Base-by-base conservation (phyloP, 345 rosid genomes). In the Eucalyptus tenuipes region DNA sequence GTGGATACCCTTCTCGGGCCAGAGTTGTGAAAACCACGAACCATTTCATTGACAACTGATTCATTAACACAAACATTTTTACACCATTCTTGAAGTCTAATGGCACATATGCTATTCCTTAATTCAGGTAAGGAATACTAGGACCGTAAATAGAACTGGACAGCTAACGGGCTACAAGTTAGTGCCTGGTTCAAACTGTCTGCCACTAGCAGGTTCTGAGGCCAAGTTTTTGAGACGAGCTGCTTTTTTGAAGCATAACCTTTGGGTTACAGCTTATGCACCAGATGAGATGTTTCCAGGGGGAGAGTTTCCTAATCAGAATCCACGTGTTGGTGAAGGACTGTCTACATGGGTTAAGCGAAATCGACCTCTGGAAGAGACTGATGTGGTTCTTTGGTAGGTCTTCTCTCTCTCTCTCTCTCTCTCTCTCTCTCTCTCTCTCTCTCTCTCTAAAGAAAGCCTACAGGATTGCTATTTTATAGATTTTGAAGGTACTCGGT, bases 261-360 rank as follows among this genome's bases (percentile, higher is more conserved):
- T 96, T 12, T 97, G 99, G 98, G 98, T 96, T 45, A 97, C 99
- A 44, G 94, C 96, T 59, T 97, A 94, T 87, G 89, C 95, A 86
- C 91, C 84, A 13, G 93, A 91, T 22, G 97, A 97, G 91, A 94
- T 91, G 93, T 96, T 93, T 88, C 99, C 98, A 7, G 99, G 99
- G 87, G 99, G 99, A 89, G 99, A 96, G 87, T 97, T 96, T 86
- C 99, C 99, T 33, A 95, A 96, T 94, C 99, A 96, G 90, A 97
- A 96, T 92, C 98, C 99, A 84, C 96, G 98, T 61, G 93, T 92
- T 91, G 94, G 95, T 86, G 99, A 97, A 94, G 98, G 99, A 89
- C 91, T 97, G 66, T 91, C 95, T 86, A 93, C 99, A 86, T 96
- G 99, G 98, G 97, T 94, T 86, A 92, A 96, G 92, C 94, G 95